Percentiles rank a stretch among this genome's conserved stretches.
These are phyloP conservation scores for Nakataea oryzae DNA, from an alignment of 2,329 filamentous ascomycete genomes.

Conservation along the genomic window DNA sequence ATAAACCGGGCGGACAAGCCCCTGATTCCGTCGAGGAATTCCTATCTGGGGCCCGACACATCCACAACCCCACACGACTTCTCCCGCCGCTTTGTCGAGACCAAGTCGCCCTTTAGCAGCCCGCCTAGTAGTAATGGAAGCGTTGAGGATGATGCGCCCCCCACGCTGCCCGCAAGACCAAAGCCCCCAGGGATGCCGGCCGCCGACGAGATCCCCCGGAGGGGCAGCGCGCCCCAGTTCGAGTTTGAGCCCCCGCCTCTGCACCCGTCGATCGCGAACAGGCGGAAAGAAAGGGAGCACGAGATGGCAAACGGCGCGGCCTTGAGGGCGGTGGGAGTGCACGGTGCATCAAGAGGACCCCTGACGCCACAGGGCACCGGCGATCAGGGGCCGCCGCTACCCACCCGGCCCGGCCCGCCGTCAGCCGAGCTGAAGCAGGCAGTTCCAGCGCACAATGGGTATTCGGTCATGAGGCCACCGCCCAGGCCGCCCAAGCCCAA, in stretches of 20 bases:
- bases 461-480: conserved; percentile 6
- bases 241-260: conserved; percentile 41
- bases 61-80: conserved; percentile 15
- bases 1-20: conserved; percentile 71
- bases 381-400: conserved; percentile 36
- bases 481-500: conserved; percentile 11
- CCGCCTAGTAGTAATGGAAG: conserved; percentile 66
- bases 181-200: conserved; percentile 28
- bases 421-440: not conserved
- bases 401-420: conserved; percentile 31
- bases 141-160: conserved; percentile 37
- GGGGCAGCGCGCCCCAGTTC: conserved; percentile 20
- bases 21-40: conserved; percentile 20
- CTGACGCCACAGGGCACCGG: conserved; percentile 29
- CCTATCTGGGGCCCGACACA: conserved; percentile 10
- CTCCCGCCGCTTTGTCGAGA: conserved; percentile 26
- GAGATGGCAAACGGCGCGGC: conserved; percentile 26
- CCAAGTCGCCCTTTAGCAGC: conserved; percentile 74
- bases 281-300: conserved; percentile 32
- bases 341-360: conserved; percentile 16
- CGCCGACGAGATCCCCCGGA: conserved; percentile 6
- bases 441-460: conserved; percentile 3
- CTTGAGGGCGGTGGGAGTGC: not conserved
- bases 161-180: conserved; percentile 37
- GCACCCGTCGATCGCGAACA: conserved; percentile 35